Conservation (phyloP, 2,329 filamentous ascomycete species). For the Corinectria fuckeliana region DNA sequence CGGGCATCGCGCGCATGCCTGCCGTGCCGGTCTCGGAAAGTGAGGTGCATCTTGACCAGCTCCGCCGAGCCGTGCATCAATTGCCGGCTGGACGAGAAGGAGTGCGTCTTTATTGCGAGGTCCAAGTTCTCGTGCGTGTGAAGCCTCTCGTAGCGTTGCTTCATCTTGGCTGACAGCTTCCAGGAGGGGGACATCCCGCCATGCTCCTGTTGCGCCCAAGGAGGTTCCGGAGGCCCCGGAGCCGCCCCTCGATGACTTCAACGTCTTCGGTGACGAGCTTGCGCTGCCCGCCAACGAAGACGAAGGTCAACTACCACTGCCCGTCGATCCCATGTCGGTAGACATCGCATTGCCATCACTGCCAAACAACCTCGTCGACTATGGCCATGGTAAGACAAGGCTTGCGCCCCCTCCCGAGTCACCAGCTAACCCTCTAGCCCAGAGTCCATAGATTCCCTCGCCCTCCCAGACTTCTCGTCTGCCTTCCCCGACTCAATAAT, state of each 20-base stretch:
- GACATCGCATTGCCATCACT: conserved; percentile 7
- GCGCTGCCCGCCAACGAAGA: not conserved
- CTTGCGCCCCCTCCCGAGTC: not conserved
- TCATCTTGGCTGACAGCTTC: not conserved
- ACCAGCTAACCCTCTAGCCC: not conserved
- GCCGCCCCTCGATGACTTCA: not conserved
- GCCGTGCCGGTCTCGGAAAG: conserved; percentile 33
- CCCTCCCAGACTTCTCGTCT: not conserved
- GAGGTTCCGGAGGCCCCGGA: not conserved
- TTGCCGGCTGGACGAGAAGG: conserved; percentile 35
- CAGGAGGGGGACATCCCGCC: conserved; percentile 11
- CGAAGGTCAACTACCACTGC: conserved; percentile 1
- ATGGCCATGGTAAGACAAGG: conserved; percentile 1
- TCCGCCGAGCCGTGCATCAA: conserved; percentile 35
- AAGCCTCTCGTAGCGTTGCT: too few species aligned
- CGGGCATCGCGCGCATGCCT: conserved; percentile 33
- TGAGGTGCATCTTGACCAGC: conserved; percentile 34
- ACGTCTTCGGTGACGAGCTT: not conserved
- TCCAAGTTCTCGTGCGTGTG: conserved; percentile 27
- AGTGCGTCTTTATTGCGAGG: conserved; percentile 31
- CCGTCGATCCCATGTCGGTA: conserved; percentile 7
- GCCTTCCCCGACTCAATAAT: not conserved
- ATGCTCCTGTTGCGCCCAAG: not conserved
- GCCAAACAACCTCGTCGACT: not conserved
- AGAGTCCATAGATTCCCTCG: not conserved